Base-by-base conservation (phyloP, 345 rosid species). In the Microcos paniculata region DNA sequence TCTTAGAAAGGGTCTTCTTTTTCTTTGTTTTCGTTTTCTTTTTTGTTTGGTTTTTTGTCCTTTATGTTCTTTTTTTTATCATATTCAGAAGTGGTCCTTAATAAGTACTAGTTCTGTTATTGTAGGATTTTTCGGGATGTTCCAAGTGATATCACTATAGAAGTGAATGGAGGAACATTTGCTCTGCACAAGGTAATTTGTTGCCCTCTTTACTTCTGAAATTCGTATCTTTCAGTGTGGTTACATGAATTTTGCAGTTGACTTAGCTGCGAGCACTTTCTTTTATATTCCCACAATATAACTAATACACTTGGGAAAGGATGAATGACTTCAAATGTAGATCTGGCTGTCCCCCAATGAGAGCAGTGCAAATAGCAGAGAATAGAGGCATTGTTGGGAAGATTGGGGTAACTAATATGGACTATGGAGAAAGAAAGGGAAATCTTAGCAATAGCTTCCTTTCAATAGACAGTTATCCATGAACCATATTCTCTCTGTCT, bases 71-170 rank as follows among this genome's bases (percentile, higher is more conserved):
- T 76, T 21, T 12, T 24, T 21, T 18, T 23, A 6, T 4, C 45
- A 53, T n/a, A 51, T 42, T 3, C 49, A 16, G 30, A 70, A 49
- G 40, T 51, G 46, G 35, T 78, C 24, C 30, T 79, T 66, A 56
- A 76, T 56, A 42, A 38, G 56, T 46, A 46, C n/a, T 15, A 52
- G 24, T 63, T 52, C 51, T 57, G 30, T 75, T 77, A 11, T 80
- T 81, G 87, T 77, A 95, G 98, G 99, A 95, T 91, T 76, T 95
- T 93, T 73, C 84, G 96, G 40, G 99, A 95, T 65, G 96, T 95
- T 46, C 97, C 97, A 40, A 93, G 98, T 76, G 99, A 95, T 82
- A 90, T 93, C 75, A 91, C 85, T 16, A 90, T 95, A 55, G 94
- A 92, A 84, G 93, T 88, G 55, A 86, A 85, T 55, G 97, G 98